Evolutionary conservation across 345 rosid species (phyloP).

Genomic region (Eucalyptus melliodora): DNA sequence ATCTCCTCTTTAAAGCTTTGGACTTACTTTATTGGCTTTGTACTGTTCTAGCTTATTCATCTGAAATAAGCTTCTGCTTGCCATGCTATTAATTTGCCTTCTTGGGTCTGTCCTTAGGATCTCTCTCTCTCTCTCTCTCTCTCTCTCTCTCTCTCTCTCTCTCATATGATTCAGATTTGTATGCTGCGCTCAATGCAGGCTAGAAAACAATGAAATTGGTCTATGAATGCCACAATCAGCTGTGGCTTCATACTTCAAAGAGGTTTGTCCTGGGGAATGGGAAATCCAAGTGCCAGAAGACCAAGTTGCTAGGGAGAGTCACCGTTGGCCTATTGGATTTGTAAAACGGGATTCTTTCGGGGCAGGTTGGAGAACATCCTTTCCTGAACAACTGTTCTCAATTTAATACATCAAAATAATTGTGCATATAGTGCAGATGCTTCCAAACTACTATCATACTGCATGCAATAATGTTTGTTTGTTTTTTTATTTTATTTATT

Average conservation of each 20-base stretch:
- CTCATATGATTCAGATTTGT: neutral
- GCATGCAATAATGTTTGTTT: neutral
- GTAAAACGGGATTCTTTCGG: conserved; percentile 71
- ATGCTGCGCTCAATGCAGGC: conserved; percentile 11
- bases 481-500: too few relatives aligned
- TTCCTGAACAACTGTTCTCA: neutral
- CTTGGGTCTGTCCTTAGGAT: neutral
- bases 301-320: conserved; percentile 17
- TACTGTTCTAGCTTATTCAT: neutral
- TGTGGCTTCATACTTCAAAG: conserved; percentile 54
- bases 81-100: neutral
- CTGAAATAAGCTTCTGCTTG: neutral
- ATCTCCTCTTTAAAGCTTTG: neutral
- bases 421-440: neutral
- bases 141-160: neutral
- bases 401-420: neutral
- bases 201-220: conserved; percentile 17
- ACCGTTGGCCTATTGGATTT: conserved; percentile 75
- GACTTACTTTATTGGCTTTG: neutral
- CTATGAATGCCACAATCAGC: conserved; percentile 40
- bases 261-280: conserved; percentile 51
- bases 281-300: conserved; percentile 51
- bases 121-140: neutral
- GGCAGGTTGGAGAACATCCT: conserved; percentile 42
- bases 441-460: neutral